These are phyloP conservation scores for Tagetes patula DNA, from an alignment of 129 eudicot genomes.

Conservation along the genomic window DNA sequence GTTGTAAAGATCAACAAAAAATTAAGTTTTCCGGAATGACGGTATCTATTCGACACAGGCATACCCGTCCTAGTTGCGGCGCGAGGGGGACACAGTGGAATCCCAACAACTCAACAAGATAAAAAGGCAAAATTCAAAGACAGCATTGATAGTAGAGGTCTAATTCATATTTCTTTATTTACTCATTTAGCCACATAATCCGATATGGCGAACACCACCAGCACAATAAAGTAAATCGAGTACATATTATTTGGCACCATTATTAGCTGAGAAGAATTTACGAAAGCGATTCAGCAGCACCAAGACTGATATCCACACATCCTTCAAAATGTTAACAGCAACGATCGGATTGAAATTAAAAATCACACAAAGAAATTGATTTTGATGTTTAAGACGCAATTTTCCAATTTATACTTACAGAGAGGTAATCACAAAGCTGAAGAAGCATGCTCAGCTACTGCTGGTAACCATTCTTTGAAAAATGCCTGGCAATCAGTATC, in stretches of 20 bases:
- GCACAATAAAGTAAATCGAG: not conserved
- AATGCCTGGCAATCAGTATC: constrained; percentile 55
- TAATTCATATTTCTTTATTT: not conserved
- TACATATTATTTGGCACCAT: not conserved
- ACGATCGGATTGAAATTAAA: not conserved
- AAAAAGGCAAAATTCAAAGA: not conserved
- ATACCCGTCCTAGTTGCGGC: too few species aligned
- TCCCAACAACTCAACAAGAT: too few species aligned
- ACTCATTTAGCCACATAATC: constrained; percentile 5
- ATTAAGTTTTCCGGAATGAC: too few species aligned
- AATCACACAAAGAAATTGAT: not conserved
- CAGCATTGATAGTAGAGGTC: not conserved
- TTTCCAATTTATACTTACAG: constrained; percentile 16
- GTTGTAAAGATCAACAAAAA: too few species aligned
- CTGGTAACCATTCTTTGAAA: constrained; percentile 64
- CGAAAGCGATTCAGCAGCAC: not conserved
- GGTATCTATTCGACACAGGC: too few species aligned
- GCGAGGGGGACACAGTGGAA: too few species aligned
- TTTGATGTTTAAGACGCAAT: not conserved
- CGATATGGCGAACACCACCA: not conserved
- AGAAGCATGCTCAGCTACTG: constrained; percentile 40
- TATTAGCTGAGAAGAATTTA: not conserved
- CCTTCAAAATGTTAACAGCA: not conserved
- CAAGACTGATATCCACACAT: constrained; percentile 3
- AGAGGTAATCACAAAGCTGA: constrained; percentile 50